phyloP scores from a whole-genome alignment of 805 yeast genomes.

The Torulaspora gathmanii region DNA sequence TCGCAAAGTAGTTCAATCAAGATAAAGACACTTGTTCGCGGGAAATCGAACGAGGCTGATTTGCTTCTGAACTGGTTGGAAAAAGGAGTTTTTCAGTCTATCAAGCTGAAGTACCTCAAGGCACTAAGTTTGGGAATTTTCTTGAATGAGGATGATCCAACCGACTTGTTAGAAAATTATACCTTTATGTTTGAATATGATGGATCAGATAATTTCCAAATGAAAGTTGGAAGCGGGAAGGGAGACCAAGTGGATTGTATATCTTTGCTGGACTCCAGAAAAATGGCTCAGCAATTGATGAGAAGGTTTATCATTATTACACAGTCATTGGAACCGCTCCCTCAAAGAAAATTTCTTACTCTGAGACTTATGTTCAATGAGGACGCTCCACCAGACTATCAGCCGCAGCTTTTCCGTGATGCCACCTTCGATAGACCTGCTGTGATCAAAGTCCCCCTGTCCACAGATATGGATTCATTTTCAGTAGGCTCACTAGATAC shows the following conservation, averaged over 20 bases:
- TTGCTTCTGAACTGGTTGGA: constrained; percentile 51
- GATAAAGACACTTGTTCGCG: constrained; percentile 46
- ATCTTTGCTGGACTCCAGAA: constrained; percentile 39
- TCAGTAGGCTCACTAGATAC: constrained; percentile 36
- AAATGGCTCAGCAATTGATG: constrained; percentile 46
- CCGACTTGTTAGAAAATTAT: constrained; percentile 47
- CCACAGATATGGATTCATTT: constrained; percentile 17
- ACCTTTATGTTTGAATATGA: constrained; percentile 45
- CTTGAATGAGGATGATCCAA: constrained; percentile 41
- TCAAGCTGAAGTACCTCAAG: constrained; percentile 41
- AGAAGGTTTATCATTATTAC: constrained; percentile 49
- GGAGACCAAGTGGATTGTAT: constrained; percentile 16
- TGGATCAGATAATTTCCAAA: constrained; percentile 27
- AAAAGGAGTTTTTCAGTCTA: constrained; percentile 44
- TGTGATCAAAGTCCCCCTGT: constrained; percentile 30
- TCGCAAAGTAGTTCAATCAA: constrained; percentile 37
- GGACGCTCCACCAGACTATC: constrained; percentile 43
- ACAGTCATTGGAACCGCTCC: constrained; percentile 50
- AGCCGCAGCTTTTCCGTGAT: constrained; percentile 47
- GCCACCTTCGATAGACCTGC: constrained; percentile 39
- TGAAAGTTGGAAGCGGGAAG: constrained; percentile 19
- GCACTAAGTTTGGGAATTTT: constrained; percentile 46
- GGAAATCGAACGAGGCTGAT: constrained; percentile 46
- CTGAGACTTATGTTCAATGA: constrained; percentile 50
- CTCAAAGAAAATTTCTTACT: constrained; percentile 43